Evolutionary conservation across 2,329 filamentous ascomycete genomes (phyloP).

Genomic region (Fusarium siculi): DNA sequence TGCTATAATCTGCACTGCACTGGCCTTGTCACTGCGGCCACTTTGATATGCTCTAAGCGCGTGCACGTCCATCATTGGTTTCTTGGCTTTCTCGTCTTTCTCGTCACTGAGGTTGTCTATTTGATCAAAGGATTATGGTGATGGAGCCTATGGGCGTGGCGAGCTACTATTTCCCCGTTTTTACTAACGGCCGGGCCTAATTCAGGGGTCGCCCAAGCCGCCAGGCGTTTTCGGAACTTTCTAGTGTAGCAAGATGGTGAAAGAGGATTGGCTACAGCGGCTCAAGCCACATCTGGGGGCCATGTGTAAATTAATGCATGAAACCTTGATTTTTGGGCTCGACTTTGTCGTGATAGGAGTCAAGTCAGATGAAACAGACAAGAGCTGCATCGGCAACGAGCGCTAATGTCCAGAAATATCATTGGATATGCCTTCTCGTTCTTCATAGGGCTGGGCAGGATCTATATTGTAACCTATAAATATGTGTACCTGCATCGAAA

Average conservation of each 20-base stretch:
- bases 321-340: background rate
- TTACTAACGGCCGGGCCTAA: background rate
- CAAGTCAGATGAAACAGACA: slow-evolving; percentile 20
- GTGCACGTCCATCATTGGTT: slow-evolving; percentile 14
- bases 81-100: slow-evolving; percentile 8
- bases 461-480: background rate
- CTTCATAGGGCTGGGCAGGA: background rate
- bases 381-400: background rate
- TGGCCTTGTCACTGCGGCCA: background rate
- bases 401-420: background rate
- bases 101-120: background rate
- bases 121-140: slow-evolving; percentile 26
- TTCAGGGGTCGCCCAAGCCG: slow-evolving; percentile 31
- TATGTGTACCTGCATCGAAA: slow-evolving; percentile 29
- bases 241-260: slow-evolving; percentile 30
- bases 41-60: background rate
- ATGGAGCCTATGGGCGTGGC: slow-evolving; percentile 17
- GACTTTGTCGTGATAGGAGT: background rate
- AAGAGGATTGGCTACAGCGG: slow-evolving; percentile 36
- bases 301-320: slow-evolving; percentile 1
- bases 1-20: background rate
- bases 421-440: background rate
- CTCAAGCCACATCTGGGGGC: slow-evolving; percentile 19
- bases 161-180: slow-evolving; percentile 2
- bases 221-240: slow-evolving; percentile 20